These are phyloP conservation scores for Saturnispora kantuleensis DNA, from an alignment of 805 yeast species.

Conservation along the genomic window DNA sequence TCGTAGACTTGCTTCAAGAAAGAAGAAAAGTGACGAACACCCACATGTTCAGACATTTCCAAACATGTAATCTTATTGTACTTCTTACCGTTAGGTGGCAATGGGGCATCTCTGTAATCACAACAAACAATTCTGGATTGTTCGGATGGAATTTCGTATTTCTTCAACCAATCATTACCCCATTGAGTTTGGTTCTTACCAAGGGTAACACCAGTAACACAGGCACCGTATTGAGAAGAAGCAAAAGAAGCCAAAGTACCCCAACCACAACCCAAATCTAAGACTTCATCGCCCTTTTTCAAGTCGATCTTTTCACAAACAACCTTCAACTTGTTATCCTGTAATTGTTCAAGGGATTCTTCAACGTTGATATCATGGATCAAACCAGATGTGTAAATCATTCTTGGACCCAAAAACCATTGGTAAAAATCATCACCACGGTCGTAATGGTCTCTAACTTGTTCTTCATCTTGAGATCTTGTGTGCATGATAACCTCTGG, in stretches of 20 bases:
- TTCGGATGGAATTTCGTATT: conserved; percentile 56
- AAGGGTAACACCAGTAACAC: conserved; percentile 80
- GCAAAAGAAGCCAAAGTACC: conserved; percentile 85
- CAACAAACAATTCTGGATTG: conserved; percentile 73
- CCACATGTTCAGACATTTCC: conserved; percentile 96
- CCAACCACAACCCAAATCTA: conserved; percentile 95
- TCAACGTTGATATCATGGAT: conserved; percentile 59
- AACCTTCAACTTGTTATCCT: conserved; percentile 80
- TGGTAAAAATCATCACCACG: conserved; percentile 93
- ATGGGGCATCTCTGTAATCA: conserved; percentile 88
- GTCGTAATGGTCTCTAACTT: conserved; percentile 90
- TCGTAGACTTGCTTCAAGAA: conserved; percentile 76
- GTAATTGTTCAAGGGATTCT: conserved; percentile 71
- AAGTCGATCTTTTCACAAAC: conserved; percentile 82
- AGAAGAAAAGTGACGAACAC: conserved; percentile 69
- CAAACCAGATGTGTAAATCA: conserved; percentile 86
- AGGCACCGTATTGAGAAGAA: conserved; percentile 72
- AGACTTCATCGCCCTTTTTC: conserved; percentile 59
- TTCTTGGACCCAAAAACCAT: conserved; percentile 90
- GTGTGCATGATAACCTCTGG: conserved; percentile 92
- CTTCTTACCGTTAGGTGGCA: conserved; percentile 45
- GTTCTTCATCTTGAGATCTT: conserved; percentile 91
- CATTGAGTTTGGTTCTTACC: conserved; percentile 87
- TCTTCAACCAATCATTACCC: conserved; percentile 63
- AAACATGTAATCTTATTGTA: conserved; percentile 84